Base-by-base conservation (phyloP, 495 filamentous ascomycete species). In the Amniculicola lignicola region DNA sequence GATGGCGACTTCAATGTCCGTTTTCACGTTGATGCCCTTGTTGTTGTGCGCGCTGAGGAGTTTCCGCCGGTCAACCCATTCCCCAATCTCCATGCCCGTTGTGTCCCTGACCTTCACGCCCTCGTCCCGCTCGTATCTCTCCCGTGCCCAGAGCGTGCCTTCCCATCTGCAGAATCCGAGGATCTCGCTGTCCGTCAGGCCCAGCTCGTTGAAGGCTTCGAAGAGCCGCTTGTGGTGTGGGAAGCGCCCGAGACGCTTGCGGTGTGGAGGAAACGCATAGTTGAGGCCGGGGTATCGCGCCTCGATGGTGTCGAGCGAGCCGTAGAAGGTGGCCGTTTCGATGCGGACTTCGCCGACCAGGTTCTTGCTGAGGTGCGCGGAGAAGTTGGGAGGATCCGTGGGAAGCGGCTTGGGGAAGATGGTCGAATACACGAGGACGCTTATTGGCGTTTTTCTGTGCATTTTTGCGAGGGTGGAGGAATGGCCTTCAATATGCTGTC, bases 221-320 rank as follows among this genome's bases (percentile, higher is more conserved):
- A 96, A 95, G 0, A 96, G 78, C 60, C 80, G 78, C 51, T 82
- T 82, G 69, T 96, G 90, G 81, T 85, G 89, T 1, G 77, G 78
- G 74, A 86, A 95, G 35, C 88, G 86, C 61, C 84, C 76, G 5
- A 96, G 81, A 42, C 90, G 83, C 75, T 88, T 84, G 62, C 90
- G 88, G 74, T 96, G 90, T 15, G 84, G 86, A 3, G 74, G 75
- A 66, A 87, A 77, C 31, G 82, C 83, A 72, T 96, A 96, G 74
- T 96, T 89, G 37, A 96, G 77, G 23, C 90, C 90, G 0, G 90
- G 90, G 60, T 96, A 95, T 61, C 90, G 89, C 37, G 89, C 89
- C 75, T 95, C 90, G 41, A 87, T 80, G 41, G 81, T 89, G 68
- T 92, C 87, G 19, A 90, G 79, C 63, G 85, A 81, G 49, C 90